phyloP scores from a whole-genome alignment of 768 basidiomycete genomes.

The Royoungia palumana region DNA sequence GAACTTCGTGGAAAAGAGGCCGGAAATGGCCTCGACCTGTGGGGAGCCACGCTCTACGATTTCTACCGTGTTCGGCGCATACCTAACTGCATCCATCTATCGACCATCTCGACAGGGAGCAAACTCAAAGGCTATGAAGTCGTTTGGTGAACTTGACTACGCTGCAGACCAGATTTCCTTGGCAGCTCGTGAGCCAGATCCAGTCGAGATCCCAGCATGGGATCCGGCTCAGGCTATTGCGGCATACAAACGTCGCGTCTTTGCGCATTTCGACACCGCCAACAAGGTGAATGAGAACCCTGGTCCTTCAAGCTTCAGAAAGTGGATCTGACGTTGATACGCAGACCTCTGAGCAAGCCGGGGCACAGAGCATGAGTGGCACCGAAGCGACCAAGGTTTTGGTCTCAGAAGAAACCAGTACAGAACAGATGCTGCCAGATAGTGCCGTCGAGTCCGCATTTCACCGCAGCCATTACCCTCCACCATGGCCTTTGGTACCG shows the following conservation, averaged over 20 bases:
- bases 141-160: slow-evolving; percentile 15
- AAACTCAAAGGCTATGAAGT: slow-evolving; percentile 19
- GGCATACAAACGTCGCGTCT: slow-evolving; percentile 7
- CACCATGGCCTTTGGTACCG: slow-evolving; percentile 40
- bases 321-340: background rate
- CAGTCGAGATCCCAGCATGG: slow-evolving; percentile 15
- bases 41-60: slow-evolving; percentile 31
- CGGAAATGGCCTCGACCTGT: slow-evolving; percentile 16
- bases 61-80: slow-evolving; percentile 20
- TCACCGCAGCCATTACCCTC: slow-evolving; percentile 33
- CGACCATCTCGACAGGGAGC: slow-evolving; percentile 20
- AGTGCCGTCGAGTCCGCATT: slow-evolving; percentile 21
- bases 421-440: background rate
- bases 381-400: background rate
- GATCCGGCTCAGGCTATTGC: slow-evolving; percentile 16
- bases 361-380: background rate
- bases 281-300: background rate
- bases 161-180: slow-evolving; percentile 18
- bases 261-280: background rate
- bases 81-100: background rate
- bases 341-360: background rate
- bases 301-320: background rate
- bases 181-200: slow-evolving; percentile 20
- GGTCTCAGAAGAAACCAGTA: background rate
- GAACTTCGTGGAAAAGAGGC: slow-evolving; percentile 20